These are phyloP conservation scores for Teunomyces tritomae DNA, from an alignment of 805 yeast genomes.

Conservation along the genomic window DNA sequence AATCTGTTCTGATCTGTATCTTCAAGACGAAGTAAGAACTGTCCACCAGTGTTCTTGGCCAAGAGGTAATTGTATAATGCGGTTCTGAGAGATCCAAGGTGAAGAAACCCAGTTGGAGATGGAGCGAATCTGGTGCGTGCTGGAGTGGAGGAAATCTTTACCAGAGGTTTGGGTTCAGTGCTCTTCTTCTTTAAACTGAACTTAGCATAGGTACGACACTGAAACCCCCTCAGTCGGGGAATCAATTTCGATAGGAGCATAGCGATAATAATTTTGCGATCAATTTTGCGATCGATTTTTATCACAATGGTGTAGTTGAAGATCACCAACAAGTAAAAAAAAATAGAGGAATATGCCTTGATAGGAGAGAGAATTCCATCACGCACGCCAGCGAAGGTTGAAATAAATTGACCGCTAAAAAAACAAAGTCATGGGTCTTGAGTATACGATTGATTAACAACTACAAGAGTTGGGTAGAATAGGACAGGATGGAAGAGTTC, in stretches of 20 bases:
- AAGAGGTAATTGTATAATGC: constrained; percentile 85
- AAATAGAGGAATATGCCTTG: no score
- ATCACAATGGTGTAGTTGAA: background rate
- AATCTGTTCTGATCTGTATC: constrained; percentile 87
- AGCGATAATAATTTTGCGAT: background rate
- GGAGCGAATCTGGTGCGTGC: constrained; percentile 95
- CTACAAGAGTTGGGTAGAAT: no score
- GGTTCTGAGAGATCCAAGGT: constrained; percentile 89
- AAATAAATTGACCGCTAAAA: no score
- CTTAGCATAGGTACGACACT: constrained; percentile 5
- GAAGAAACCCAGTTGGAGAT: constrained; percentile 95
- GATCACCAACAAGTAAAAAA: background rate
- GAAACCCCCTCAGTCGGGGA: background rate
- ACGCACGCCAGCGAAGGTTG: no score
- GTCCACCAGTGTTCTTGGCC: constrained; percentile 78
- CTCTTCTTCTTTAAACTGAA: constrained; percentile 7
- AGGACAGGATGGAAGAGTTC: no score
- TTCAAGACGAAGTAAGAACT: constrained; percentile 78
- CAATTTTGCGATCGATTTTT: background rate
- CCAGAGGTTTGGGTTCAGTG: constrained; percentile 21
- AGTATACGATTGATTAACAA: no score
- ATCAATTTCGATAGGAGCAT: background rate
- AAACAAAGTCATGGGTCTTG: no score
- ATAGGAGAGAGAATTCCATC: no score
- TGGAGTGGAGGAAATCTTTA: constrained; percentile 43